These are phyloP conservation scores for Yarrowia bubula DNA, from an alignment of 805 yeast genomes.

Conservation along the genomic window DNA sequence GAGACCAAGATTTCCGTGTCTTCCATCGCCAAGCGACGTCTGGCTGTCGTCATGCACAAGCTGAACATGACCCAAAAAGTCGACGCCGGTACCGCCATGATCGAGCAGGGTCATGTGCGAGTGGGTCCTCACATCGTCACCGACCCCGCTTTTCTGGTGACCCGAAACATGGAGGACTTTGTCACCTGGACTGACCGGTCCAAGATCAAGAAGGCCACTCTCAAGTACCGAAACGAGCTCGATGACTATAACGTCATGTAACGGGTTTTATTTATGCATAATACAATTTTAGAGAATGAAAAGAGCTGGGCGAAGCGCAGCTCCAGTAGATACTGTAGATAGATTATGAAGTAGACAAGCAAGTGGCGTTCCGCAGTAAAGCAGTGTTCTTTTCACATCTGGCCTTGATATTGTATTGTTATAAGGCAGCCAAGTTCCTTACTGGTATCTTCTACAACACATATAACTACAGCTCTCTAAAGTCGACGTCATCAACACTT, in stretches of 20 bases:
- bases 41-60: slow-evolving; percentile 93
- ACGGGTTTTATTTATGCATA: slow-evolving; percentile 50
- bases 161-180: slow-evolving; percentile 92
- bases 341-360: neutral
- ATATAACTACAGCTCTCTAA: too few relatives aligned
- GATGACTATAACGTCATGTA: slow-evolving; percentile 59
- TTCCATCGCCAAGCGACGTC: slow-evolving; percentile 85
- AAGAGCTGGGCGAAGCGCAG: too few relatives aligned
- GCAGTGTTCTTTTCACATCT: too few relatives aligned
- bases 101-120: slow-evolving; percentile 96
- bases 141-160: slow-evolving; percentile 92
- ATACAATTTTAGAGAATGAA: neutral
- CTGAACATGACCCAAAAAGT: slow-evolving; percentile 90
- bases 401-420: too few relatives aligned
- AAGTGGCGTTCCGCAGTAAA: neutral
- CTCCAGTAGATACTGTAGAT: too few relatives aligned
- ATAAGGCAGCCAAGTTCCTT: too few relatives aligned
- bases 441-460: too few relatives aligned
- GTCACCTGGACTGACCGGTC: slow-evolving; percentile 97
- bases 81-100: slow-evolving; percentile 81
- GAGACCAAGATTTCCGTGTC: slow-evolving; percentile 92
- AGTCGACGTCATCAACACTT: neutral
- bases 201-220: slow-evolving; percentile 85
- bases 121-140: slow-evolving; percentile 96
- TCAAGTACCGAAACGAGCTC: slow-evolving; percentile 73